Evolutionary conservation across 768 basidiomycete species (phyloP), one percentile per base, ranked within the genome.

Genomic region (Mycena capillaripes): DNA sequence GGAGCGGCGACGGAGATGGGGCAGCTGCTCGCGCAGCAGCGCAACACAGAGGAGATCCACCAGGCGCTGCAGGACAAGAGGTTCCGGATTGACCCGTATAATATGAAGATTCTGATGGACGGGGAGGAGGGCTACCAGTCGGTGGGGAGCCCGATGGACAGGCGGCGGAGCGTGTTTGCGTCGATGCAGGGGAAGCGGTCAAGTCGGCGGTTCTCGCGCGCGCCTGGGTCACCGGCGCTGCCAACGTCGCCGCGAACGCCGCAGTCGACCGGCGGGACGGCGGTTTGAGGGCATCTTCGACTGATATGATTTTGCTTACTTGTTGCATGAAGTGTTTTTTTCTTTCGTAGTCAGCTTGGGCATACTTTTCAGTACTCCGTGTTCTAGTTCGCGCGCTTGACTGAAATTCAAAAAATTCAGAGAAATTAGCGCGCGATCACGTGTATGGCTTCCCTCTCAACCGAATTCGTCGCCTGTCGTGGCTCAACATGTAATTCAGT

Each of bases 81-180:
- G 66, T 90, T 90, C 81, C 81, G 88, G 50, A 87, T 89, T 58
- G 86, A 89, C 72, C 84, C 85, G 1, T 66, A 68, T 23, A 85
- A 85, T 25, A 87, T 85, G 83, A 86, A 86, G 76, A 88, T 90
- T 65, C 76, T 90, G 46, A 89, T 89, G 86, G 84, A 87, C 64
- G 88, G 86, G 21, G 88, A 89, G 75, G 80, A 81, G 0, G 87
- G 87, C 3, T 89, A 88, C 73, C 86, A 86, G 62, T 68, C 70
- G 42, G 86, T 84, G 17, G 72, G 76, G 23, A 83, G 82, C 67
- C 84, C 84, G 6, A 77, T 63, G 70, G 78, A 81, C n/a, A 73
- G 78, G 59, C 69, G 81, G 29, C 78, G 70, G 69, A 82, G 82
- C n/a, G 75, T 84, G 60, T 84, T 84, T 76, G 79, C 76, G n/a